Evolutionary conservation across 148 eudicot species (phyloP).

Genomic region (Heliosperma pusillum): DNA sequence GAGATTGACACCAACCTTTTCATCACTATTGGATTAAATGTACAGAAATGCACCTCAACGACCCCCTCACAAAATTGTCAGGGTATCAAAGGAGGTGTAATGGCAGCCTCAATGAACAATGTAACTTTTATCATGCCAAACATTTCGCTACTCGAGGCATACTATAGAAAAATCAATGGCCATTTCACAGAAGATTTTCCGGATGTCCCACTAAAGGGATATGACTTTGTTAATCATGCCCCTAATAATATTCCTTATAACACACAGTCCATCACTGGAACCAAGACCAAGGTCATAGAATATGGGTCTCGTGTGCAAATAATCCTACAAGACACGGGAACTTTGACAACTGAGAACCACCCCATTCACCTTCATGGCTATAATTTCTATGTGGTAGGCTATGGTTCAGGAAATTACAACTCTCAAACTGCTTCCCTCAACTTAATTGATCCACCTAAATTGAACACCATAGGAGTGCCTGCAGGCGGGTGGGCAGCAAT

Average conservation of each 20-base stretch:
- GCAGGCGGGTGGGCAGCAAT: constrained; percentile 74
- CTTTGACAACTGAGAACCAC: constrained; percentile 58
- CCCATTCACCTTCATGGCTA: constrained; percentile 72
- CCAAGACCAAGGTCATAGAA: constrained; percentile 47
- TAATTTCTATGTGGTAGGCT: constrained; percentile 63
- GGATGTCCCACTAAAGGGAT: constrained; percentile 41
- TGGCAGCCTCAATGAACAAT: constrained; percentile 72
- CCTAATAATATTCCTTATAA: constrained; percentile 52
- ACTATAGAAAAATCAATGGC: constrained; percentile 46
- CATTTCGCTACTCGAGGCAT: constrained; percentile 58
- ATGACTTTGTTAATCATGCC: constrained; percentile 60
- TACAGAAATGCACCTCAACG: constrained; percentile 44
- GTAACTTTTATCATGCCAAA: constrained; percentile 49
- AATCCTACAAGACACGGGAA: constrained; percentile 62
- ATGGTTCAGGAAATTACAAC: constrained; percentile 53
- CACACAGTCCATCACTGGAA: constrained; percentile 41
- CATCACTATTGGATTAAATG: constrained; percentile 56
- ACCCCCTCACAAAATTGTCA: constrained; percentile 42
- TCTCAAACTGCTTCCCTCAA: constrained; percentile 50
- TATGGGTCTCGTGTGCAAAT: constrained; percentile 51
- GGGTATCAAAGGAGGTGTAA: constrained; percentile 44
- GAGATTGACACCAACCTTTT: constrained; percentile 59
- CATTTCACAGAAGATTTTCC: constrained; percentile 59
- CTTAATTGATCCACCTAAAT: constrained; percentile 59
- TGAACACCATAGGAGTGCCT: constrained; percentile 65